Evolutionary conservation across 805 yeast species (phyloP).

Genomic region (Kuraishia floccosa): DNA sequence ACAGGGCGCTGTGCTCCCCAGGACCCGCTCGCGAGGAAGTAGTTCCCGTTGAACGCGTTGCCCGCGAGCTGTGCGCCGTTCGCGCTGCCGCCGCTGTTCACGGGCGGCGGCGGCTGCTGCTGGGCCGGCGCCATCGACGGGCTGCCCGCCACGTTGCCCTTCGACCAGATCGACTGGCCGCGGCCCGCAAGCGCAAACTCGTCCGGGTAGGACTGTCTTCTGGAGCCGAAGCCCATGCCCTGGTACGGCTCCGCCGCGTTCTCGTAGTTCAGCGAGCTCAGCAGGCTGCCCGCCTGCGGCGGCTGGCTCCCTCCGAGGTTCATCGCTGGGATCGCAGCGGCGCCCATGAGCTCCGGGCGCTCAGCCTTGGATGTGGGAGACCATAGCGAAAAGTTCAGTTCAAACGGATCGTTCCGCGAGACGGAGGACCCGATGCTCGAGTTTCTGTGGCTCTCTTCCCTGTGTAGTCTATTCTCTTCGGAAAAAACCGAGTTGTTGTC

Average conservation of each 20-base stretch:
- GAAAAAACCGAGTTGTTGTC: conserved; percentile 1
- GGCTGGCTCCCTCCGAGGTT: too few relatives aligned
- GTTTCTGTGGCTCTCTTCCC: not conserved
- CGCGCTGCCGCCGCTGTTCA: not conserved
- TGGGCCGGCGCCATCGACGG: not conserved
- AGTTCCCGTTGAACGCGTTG: too few relatives aligned
- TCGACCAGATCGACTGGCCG: conserved; percentile 1
- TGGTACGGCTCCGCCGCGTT: not conserved
- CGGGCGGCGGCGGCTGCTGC: not conserved
- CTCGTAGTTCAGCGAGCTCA: not conserved
- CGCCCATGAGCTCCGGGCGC: too few relatives aligned
- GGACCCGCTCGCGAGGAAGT: not conserved
- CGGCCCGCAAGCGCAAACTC: not conserved
- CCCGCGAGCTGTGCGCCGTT: too few relatives aligned
- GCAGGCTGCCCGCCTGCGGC: not conserved
- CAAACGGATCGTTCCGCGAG: too few relatives aligned
- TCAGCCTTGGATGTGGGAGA: not conserved
- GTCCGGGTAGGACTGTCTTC: conserved; percentile 1
- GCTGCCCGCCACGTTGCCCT: not conserved
- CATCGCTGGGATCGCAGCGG: too few relatives aligned
- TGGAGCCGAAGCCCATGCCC: conserved; percentile 2
- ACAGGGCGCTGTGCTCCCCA: not conserved
- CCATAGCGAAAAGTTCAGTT: not conserved
- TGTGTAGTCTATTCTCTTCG: not conserved
- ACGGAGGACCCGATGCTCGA: not conserved